A percentile compares a stretch with the other conserved stretches of the same genome.
phyloP scores from a whole-genome alignment of 768 basidiomycete species.

The Hortiboletus campestris region DNA sequence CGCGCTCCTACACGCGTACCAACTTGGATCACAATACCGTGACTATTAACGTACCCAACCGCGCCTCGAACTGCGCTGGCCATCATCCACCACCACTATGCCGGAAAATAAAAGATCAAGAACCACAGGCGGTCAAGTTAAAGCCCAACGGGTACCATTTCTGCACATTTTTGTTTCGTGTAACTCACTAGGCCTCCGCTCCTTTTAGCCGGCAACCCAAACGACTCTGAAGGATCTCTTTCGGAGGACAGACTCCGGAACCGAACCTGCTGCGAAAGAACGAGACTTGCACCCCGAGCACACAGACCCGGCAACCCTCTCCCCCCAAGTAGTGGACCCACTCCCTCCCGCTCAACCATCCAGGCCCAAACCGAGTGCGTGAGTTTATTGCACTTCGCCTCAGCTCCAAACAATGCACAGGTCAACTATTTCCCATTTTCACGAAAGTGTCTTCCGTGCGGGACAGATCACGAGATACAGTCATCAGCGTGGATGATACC shows the following conservation, averaged over 20 bases:
- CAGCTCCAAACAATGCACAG: slow-evolving; percentile 10
- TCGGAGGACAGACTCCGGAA: slow-evolving; percentile 11
- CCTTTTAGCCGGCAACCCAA: slow-evolving; percentile 20
- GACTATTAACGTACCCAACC: not conserved
- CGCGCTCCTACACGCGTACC: slow-evolving; percentile 14
- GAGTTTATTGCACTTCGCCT: not conserved
- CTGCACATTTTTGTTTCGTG: not conserved
- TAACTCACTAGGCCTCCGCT: slow-evolving; percentile 5
- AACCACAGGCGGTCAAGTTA: slow-evolving; percentile 8
- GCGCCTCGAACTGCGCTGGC: not conserved
- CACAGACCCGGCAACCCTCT: not conserved
- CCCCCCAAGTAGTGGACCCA: not conserved
- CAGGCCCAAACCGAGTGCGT: slow-evolving; percentile 21
- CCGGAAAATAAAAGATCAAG: slow-evolving; percentile 25
- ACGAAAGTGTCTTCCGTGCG: slow-evolving; percentile 6
- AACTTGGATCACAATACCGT: not conserved
- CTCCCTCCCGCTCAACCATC: not conserved
- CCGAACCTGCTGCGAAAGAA: not conserved
- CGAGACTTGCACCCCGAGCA: slow-evolving; percentile 1
- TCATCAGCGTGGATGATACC: slow-evolving; percentile 14
- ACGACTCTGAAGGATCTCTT: slow-evolving; percentile 29
- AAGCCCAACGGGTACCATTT: slow-evolving; percentile 19
- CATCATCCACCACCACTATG: slow-evolving; percentile 13
- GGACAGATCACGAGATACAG: not conserved
- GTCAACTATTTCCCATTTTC: slow-evolving; percentile 28